These are phyloP conservation scores for Acacia acuminata DNA, from an alignment of 306 rosid genomes.

Conservation along the genomic window DNA sequence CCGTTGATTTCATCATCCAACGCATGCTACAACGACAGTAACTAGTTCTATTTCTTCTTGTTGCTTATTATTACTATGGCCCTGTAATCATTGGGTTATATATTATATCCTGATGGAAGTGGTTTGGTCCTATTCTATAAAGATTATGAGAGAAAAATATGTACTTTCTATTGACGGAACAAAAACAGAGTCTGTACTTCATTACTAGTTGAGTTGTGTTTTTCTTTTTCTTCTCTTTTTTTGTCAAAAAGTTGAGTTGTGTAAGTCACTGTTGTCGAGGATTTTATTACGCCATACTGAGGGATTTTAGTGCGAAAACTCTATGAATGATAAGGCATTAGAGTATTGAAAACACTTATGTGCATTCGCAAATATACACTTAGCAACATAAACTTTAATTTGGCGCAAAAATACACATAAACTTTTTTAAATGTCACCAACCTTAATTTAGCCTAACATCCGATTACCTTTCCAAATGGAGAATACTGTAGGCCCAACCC, in stretches of 20 bases:
- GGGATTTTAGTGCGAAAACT: neutral
- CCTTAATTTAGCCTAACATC: no score
- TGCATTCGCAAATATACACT: no score
- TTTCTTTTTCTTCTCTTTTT: no score
- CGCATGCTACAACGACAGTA: slow-evolving; percentile 15
- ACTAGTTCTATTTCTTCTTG: slow-evolving; percentile 15
- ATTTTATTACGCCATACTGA: no score
- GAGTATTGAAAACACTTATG: no score
- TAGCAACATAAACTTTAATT: no score
- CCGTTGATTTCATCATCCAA: slow-evolving; percentile 39
- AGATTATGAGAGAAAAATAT: neutral
- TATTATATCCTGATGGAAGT: neutral
- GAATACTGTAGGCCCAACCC: no score
- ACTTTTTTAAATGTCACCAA: no score
- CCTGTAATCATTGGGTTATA: neutral
- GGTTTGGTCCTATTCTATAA: neutral
- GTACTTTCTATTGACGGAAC: neutral
- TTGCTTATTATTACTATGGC: neutral
- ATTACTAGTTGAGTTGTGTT: neutral
- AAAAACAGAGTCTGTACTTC: neutral
- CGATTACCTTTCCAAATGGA: no score
- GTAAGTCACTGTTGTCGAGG: neutral
- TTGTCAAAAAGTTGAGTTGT: neutral
- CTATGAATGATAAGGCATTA: neutral
- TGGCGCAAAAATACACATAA: no score